Evolutionary conservation across 2,329 filamentous ascomycete genomes (phyloP), one percentile per base, ranked within the genome.

Genomic region (Ceratocystis variospora): DNA sequence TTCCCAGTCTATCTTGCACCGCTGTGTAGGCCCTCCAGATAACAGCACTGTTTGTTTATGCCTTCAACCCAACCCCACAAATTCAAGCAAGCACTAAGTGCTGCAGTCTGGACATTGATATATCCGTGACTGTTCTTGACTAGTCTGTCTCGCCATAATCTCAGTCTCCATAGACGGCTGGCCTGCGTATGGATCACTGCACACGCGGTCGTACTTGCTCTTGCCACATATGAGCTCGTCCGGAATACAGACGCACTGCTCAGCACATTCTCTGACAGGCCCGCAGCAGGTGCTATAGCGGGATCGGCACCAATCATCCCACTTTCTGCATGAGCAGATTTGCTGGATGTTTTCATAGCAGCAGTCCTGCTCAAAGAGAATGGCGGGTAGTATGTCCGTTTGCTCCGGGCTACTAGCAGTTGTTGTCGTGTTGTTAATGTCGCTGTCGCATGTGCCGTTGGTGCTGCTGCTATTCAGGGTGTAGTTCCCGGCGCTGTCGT

Each of bases 211-310:
- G n/a, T n/a, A 59, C 55, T 59, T 59, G 55, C 55, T 59, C 28
- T 59, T 28, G 28, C 55, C 55, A 45, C 64, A 66, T 17, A 48
- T 45, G 22, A 66, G 48, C 28, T 66, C 64, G 12, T 62, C 59
- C 2, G 64, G 64, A 12, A 66, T 55, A 45, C 64, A 66, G 37
- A 66, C 22, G 45, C 64, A 66, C 15, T 66, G 59, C 45, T 66
- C 64, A 3, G 64, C 64, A 48, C 64, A 66, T 33, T 62, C 31
- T n/a, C 55, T 55, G 5, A 66, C 31, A 17, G 64, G 64, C 17
- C 64, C 64, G 7, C 64, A 66, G 15, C 64, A 66, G n/a, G 41
- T 50, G n/a, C 64, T 66, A 45, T 45, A 66, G 22, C 50, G 64
- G 2, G 55, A 41, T 5, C 64, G 59, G 15, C 64, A 66, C 64